Conservation (phyloP, 441 rosid genomes). For the Breynia disticha region DNA sequence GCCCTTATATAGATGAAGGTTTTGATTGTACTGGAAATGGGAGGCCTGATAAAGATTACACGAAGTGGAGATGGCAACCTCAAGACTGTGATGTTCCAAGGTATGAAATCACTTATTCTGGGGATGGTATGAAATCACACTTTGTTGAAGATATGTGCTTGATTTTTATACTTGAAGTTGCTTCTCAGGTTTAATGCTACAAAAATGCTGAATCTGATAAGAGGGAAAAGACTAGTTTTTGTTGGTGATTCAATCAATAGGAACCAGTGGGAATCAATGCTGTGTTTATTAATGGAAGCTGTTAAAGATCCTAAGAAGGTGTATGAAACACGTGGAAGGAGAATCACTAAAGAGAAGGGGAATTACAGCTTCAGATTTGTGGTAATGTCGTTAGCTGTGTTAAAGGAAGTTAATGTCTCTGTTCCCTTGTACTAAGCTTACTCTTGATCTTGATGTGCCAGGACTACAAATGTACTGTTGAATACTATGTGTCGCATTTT, state of each 20-base stretch:
- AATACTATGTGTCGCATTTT: slow-evolving; percentile 54
- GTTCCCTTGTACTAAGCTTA: slow-evolving; percentile 4
- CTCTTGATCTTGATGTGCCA: slow-evolving; percentile 22
- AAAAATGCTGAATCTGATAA: slow-evolving; percentile 57
- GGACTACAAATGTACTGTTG: slow-evolving; percentile 82
- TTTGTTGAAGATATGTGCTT: slow-evolving; percentile 5
- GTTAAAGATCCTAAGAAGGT: slow-evolving; percentile 70
- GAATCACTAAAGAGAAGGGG: slow-evolving; percentile 83
- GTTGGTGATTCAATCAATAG: slow-evolving; percentile 96
- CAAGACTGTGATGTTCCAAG: slow-evolving; percentile 67
- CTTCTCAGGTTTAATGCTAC: slow-evolving; percentile 64
- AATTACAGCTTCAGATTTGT: slow-evolving; percentile 72
- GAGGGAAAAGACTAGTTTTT: slow-evolving; percentile 85
- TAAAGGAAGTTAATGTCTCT: neutral
- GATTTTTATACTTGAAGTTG: neutral
- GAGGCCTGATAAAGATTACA: slow-evolving; percentile 50
- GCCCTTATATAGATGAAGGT: slow-evolving; percentile 87
- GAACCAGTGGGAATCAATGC: slow-evolving; percentile 93
- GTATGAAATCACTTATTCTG: slow-evolving; percentile 21
- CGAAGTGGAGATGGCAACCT: slow-evolving; percentile 87
- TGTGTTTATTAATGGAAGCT: slow-evolving; percentile 69
- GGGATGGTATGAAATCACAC: slow-evolving; percentile 26
- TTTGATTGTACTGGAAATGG: slow-evolving; percentile 76
- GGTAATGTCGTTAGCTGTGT: slow-evolving; percentile 33
- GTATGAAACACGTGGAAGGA: slow-evolving; percentile 68